These are phyloP conservation scores for Ogataea parapolymorpha DNA, from an alignment of 805 yeast species.

Conservation along the genomic window DNA sequence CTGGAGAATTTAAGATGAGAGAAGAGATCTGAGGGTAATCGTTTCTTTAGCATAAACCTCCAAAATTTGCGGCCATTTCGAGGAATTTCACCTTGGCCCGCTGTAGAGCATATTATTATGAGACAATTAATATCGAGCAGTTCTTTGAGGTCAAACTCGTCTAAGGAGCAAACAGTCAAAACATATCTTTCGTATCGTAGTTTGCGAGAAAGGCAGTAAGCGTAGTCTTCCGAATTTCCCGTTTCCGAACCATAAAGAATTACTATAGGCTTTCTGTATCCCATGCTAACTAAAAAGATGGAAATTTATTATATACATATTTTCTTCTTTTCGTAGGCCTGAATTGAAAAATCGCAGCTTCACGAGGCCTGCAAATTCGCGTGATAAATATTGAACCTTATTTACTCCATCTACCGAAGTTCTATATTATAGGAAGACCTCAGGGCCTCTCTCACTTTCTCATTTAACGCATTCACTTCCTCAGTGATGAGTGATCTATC, in stretches of 20 bases:
- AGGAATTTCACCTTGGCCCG: constrained; percentile 95
- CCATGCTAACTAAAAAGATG: constrained; percentile 4
- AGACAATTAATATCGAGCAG: constrained; percentile 47
- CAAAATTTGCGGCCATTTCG: constrained; percentile 70
- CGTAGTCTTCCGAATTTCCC: constrained; percentile 86
- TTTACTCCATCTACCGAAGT: constrained; percentile 34
- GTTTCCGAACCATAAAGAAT: constrained; percentile 90
- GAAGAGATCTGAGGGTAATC: constrained; percentile 57
- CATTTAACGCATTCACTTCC: constrained; percentile 76
- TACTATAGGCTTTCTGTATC: constrained; percentile 36
- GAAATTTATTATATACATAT: neutral
- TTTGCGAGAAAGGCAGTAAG: constrained; percentile 55
- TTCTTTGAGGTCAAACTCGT: constrained; percentile 55
- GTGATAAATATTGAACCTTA: neutral
- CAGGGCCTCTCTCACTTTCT: constrained; percentile 57
- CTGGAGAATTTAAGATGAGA: constrained; percentile 62
- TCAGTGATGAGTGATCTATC: constrained; percentile 84
- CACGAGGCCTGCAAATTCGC: no score
- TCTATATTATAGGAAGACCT: constrained; percentile 51
- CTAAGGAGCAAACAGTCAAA: constrained; percentile 50
- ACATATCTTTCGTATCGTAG: constrained; percentile 52
- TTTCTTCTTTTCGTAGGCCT: no score
- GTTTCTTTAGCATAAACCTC: constrained; percentile 65
- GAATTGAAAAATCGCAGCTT: no score
- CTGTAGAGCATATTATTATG: constrained; percentile 74